phyloP scores from a whole-genome alignment of 176 grass and related monocot species.

The Dendrocalamus sinicus region DNA sequence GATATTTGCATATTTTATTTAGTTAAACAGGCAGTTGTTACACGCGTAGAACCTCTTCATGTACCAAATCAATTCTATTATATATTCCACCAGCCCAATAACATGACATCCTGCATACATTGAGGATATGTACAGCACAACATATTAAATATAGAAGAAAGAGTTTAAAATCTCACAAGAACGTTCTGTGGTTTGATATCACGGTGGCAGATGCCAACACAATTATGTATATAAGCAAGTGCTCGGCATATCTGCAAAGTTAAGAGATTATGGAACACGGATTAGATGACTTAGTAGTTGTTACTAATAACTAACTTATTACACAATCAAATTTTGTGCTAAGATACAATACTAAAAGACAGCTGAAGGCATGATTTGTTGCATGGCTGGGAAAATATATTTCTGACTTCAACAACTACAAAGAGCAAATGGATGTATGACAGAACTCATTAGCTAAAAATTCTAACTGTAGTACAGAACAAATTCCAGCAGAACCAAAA shows the following conservation, averaged over 20 bases:
- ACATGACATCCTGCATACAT: background rate
- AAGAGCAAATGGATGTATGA: conserved; percentile 13
- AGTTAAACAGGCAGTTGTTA: background rate
- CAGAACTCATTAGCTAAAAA: background rate
- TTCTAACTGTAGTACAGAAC: background rate
- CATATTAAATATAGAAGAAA: conserved; percentile 30
- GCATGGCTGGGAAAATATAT: conserved; percentile 15
- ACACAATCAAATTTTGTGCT: background rate
- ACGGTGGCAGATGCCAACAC: conserved; percentile 91
- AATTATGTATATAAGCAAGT: conserved; percentile 95
- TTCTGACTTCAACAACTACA: conserved; percentile 28
- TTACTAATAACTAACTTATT: background rate
- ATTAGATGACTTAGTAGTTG: conserved; percentile 34
- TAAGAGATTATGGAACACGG: background rate
- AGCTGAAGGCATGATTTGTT: conserved; percentile 7
- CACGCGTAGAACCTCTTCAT: background rate
- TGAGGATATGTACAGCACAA: background rate
- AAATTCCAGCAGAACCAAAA: conserved; percentile 11
- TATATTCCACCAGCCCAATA: conserved; percentile 4
- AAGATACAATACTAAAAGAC: background rate
- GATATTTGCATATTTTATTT: background rate
- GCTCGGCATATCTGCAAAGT: conserved; percentile 90
- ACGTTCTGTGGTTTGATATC: conserved; percentile 99
- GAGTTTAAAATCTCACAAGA: conserved; percentile 69
- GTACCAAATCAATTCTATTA: background rate